Conservation (phyloP, 495 filamentous ascomycete genomes). For the Podospora didyma region DNA sequence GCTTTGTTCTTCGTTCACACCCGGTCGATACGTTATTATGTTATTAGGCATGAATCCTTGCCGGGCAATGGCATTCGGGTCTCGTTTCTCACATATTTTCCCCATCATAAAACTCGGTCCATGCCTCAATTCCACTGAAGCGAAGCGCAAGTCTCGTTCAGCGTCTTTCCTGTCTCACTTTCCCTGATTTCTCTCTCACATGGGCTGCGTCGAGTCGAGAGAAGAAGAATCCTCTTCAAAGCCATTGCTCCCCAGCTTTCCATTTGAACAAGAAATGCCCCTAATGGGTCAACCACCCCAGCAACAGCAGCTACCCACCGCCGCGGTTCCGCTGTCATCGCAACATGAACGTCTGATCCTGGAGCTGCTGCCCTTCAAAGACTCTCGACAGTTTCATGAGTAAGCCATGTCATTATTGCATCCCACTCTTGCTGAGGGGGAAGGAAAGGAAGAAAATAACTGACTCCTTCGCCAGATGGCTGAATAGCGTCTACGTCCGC, state of each 20-base stretch:
- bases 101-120: no score
- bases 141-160: no score
- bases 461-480: slow-evolving; percentile 13
- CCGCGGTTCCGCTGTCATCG: slow-evolving; percentile 3
- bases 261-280: background rate
- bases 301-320: background rate
- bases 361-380: slow-evolving; percentile 29
- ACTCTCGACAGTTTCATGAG: slow-evolving; percentile 24
- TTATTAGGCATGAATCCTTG: no score
- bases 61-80: no score
- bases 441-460: no score
- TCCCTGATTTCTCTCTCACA: background rate
- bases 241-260: slow-evolving; percentile 4
- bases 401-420: background rate
- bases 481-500: slow-evolving; percentile 22
- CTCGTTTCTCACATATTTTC: no score
- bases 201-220: slow-evolving; percentile 21
- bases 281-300: slow-evolving; percentile 20
- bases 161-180: background rate
- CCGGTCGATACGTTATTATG: no score
- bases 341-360: slow-evolving; percentile 33
- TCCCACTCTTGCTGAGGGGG: background rate
- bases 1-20: no score
- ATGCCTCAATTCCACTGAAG: no score
- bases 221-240: slow-evolving; percentile 5